Evolutionary conservation across 805 yeast genomes (phyloP), one percentile per base, ranked within the genome.

Genomic region (Kuraishia cidri): DNA sequence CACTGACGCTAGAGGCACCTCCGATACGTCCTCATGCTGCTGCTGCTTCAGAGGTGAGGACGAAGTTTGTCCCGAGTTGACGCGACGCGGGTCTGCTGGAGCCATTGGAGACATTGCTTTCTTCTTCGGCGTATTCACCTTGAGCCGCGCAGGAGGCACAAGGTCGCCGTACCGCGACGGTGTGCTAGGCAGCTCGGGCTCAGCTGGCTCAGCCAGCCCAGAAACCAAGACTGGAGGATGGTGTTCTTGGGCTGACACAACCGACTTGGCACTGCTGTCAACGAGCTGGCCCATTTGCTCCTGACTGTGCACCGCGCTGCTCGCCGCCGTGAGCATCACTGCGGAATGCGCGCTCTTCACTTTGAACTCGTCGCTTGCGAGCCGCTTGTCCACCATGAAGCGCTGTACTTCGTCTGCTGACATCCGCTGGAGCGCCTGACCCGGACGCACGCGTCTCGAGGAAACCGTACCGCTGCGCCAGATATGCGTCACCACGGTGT

Each of bases 301-400:
- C n/a, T n/a, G n/a, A n/a, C n/a, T n/a, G n/a, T n/a, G n/a, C n/a
- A n/a, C n/a, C n/a, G n/a, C n/a, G n/a, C n/a, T n/a, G n/a, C n/a
- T n/a, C n/a, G n/a, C n/a, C n/a, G n/a, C n/a, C 15, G 27, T 25
- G 7, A 25, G 27, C 6, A 17, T n/a, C 5, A 25, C 17, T 14
- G 27, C 17, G 27, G 27, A 25, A 25, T 25, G 27, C 4, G 27
- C 27, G 9, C 19, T 27, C 21, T 27, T 27, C 21, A 16, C 30
- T 14, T 27, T 17, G 21, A 17, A 19, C 21, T 15, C 30, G 12
- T 27, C 30, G 12, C 30, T 27, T 5, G 19, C 30, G 21, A 27
- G 19, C 21, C 21, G 4, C 12, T 17, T 15, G 4, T 17, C 30
- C 19, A 27, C 7, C 30, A 27, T 17, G 21, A 27, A 4, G 18